Evolutionary conservation across 2,329 filamentous ascomycete species (phyloP), one percentile per base, ranked within the genome.

Genomic region (Shiraia sp.): DNA sequence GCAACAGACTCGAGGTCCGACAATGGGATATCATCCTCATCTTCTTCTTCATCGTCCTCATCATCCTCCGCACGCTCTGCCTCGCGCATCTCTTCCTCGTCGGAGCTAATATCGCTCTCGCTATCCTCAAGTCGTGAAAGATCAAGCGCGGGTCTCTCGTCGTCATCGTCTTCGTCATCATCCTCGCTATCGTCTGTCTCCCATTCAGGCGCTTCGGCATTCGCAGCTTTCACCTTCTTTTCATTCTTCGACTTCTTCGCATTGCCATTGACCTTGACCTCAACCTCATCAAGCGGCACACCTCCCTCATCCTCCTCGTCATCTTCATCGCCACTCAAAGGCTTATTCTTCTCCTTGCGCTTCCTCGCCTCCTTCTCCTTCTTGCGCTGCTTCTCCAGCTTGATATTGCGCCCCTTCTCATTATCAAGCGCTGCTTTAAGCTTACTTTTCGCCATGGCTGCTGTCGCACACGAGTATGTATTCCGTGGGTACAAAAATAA

Each of bases 1-100:
- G 87, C 79, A 29, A 86, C 68, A 37, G 88, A 88, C 59, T 88
- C 87, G 36, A 93, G 84, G 59, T 96, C 91, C 23, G 90, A 95
- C 51, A 96, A 81, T 3, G 91, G 86, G 31, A 96, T 90, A 53
- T 95, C 90, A 54, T 93, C 89, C 31, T 92, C 88, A 4, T 90
- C 76, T 0, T 75, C 75, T 6, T 60, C 61, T n/a, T 48, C 57
- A 6, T 57, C 59, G 33, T 55, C 68, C 22, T 58, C 53, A 14
- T 55, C 69, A 25, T 74, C 72, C n/a, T 61, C 62, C n/a, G 61
- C 56, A n/a, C 49, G 48, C 7, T 63, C 53, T 28, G 58, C 42
- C 50, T 60, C 53, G 10, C 45, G 51, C 29, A 55, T 45, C 46
- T 62, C 60, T 32, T 66, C 61, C 24, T 65, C 61, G 26, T 66